phyloP scores from a whole-genome alignment of 371 early-diverging fungal genomes.

The Mortierella sp. region DNA sequence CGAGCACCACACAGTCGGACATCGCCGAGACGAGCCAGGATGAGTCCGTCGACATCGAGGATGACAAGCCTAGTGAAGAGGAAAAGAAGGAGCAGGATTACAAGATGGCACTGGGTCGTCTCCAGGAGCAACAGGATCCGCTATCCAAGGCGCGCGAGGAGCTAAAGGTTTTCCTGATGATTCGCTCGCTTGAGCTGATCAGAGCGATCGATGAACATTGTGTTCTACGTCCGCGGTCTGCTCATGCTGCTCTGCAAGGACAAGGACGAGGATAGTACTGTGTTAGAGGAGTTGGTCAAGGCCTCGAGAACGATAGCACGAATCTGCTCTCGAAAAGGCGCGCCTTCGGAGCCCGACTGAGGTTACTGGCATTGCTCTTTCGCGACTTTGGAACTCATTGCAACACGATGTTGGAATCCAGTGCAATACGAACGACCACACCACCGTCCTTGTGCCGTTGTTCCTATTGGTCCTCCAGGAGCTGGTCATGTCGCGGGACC shows the following conservation, averaged over 20 bases:
- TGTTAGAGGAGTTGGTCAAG: constrained; percentile 61
- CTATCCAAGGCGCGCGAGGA: constrained; percentile 63
- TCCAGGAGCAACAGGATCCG: constrained; percentile 60
- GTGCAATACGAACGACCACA: constrained; percentile 58
- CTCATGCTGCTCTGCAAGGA: constrained; percentile 64
- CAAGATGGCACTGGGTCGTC: constrained; percentile 43
- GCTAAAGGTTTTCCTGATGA: constrained; percentile 64
- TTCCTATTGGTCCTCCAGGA: constrained; percentile 63
- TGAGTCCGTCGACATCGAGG: constrained; percentile 13
- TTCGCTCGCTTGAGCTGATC: constrained; percentile 68
- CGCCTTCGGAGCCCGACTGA: constrained; percentile 65
- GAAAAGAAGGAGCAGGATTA: constrained; percentile 38
- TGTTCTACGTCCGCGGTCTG: constrained; percentile 81
- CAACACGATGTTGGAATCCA: constrained; percentile 66
- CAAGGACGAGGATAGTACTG: constrained; percentile 58
- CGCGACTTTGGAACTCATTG: no score
- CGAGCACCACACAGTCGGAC: background rate
- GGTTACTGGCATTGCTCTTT: constrained; percentile 76
- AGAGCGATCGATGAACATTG: constrained; percentile 75
- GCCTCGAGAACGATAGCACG: constrained; percentile 22
- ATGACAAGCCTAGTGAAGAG: constrained; percentile 25
- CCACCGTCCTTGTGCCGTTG: constrained; percentile 57
- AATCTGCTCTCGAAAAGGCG: constrained; percentile 24
- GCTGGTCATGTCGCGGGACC: constrained; percentile 16
- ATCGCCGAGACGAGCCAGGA: background rate